Evolutionary conservation across 306 rosid species (phyloP).

Genomic region (Abrus pulchellus): DNA sequence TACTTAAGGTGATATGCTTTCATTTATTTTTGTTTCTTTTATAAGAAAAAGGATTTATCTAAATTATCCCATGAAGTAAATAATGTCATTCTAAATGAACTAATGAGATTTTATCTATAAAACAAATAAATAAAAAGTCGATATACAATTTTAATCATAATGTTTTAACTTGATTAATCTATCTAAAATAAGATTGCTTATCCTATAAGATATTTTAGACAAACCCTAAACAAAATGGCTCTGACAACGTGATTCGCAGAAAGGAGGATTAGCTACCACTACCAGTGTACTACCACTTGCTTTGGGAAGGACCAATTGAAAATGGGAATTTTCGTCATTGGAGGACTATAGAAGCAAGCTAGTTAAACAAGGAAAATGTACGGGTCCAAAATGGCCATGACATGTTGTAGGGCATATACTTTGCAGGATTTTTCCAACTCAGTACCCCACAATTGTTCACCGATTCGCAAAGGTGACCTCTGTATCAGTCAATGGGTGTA

Average conservation of each 20-base stretch:
- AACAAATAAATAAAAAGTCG: no score
- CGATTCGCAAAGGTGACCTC: slow-evolving; percentile 38
- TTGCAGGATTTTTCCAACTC: slow-evolving; percentile 32
- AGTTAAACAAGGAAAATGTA: not conserved
- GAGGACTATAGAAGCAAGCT: not conserved
- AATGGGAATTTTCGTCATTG: slow-evolving; percentile 20
- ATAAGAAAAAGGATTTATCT: not conserved
- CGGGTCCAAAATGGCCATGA: slow-evolving; percentile 42
- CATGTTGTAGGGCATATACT: slow-evolving; percentile 46
- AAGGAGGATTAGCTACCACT: not conserved
- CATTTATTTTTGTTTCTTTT: not conserved
- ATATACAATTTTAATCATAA: no score
- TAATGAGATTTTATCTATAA: no score
- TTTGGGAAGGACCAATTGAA: slow-evolving; percentile 19
- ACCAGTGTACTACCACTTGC: slow-evolving; percentile 21
- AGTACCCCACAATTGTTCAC: slow-evolving; percentile 51
- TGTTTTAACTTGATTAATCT: no score
- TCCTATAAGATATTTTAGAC: no score
- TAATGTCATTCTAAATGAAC: no score
- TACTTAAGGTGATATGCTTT: not conserved
- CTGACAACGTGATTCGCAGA: slow-evolving; percentile 5
- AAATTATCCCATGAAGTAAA: no score
- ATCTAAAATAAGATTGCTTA: no score
- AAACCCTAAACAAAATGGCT: not conserved
- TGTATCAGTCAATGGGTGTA: slow-evolving; percentile 43